Percentiles rank a stretch among this genome's conserved stretches.
These are phyloP conservation scores for Pilasporangium apinafurcum DNA, from an alignment of 352 stramenopile genomes.

Conservation along the genomic window DNA sequence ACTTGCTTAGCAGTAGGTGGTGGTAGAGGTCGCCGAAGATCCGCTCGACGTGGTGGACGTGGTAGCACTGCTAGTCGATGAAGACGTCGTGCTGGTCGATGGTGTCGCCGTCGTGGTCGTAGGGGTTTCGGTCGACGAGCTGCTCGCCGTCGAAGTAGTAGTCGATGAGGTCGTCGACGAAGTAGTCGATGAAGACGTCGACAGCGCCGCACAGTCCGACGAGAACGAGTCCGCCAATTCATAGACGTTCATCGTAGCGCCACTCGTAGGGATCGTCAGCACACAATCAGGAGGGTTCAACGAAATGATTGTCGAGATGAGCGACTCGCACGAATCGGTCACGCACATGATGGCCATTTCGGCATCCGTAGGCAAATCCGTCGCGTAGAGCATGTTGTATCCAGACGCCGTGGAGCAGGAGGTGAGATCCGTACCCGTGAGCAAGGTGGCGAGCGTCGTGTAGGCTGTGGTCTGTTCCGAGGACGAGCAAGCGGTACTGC, in stretches of 20 bases:
- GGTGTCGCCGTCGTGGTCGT: too few relatives aligned
- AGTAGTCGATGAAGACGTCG: conserved; percentile 40
- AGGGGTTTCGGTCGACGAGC: too few relatives aligned
- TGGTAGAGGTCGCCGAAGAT: too few relatives aligned
- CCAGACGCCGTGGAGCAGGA: conserved; percentile 13
- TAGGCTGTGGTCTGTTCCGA: conserved; percentile 13
- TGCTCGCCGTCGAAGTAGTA: too few relatives aligned
- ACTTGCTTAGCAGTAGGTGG: too few relatives aligned
- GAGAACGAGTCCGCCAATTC: conserved; percentile 43
- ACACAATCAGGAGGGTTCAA: conserved; percentile 28
- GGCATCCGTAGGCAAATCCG: conserved; percentile 15
- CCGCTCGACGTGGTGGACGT: too few relatives aligned
- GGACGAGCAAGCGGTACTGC: conserved; percentile 11
- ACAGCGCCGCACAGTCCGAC: conserved; percentile 35
- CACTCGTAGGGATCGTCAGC: conserved; percentile 27
- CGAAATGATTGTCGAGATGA: conserved; percentile 21
- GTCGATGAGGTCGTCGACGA: too few relatives aligned
- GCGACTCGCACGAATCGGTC: conserved; percentile 14
- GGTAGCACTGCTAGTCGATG: too few relatives aligned
- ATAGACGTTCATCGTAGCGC: conserved; percentile 28
- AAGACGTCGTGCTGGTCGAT: too few relatives aligned
- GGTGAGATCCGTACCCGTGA: conserved; percentile 10
- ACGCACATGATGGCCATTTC: conserved; percentile 34
- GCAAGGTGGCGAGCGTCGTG: conserved; percentile 11
- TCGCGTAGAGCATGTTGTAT: conserved; percentile 33